Evolutionary conservation across 2,329 filamentous ascomycete species (phyloP).

Genomic region (Hawksworthiomyces lignivorus): DNA sequence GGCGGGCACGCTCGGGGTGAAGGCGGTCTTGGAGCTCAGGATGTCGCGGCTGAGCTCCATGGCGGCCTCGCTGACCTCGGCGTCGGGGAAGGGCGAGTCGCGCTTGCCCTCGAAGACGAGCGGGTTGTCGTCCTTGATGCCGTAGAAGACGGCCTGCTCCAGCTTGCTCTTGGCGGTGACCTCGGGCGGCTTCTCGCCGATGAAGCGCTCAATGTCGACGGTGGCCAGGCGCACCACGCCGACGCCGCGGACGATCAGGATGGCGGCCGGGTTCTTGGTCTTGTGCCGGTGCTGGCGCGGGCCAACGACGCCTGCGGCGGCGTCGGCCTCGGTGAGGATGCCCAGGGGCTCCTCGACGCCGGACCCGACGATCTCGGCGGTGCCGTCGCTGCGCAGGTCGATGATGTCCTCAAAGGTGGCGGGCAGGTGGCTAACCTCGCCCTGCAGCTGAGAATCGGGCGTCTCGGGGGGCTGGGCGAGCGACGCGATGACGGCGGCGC

Average conservation of each 20-base stretch:
- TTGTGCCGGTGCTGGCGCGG: conserved; percentile 41
- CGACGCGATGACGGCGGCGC: conserved; percentile 70
- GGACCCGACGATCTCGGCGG: conserved; percentile 56
- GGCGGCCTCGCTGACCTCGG: conserved; percentile 70
- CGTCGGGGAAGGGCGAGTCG: conserved; percentile 56
- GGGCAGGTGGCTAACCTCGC: conserved; percentile 53
- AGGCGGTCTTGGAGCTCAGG: conserved; percentile 65
- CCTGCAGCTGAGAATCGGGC: conserved; percentile 67
- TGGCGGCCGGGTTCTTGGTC: conserved; percentile 53
- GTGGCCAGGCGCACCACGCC: conserved; percentile 54
- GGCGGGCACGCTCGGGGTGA: conserved; percentile 64
- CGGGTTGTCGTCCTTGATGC: conserved; percentile 73
- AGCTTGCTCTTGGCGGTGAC: conserved; percentile 83
- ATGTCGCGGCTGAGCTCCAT: conserved; percentile 74
- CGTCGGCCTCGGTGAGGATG: conserved; percentile 9
- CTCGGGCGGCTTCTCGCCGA: conserved; percentile 47
- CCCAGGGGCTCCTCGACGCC: conserved; percentile 55
- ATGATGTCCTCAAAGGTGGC: conserved; percentile 79
- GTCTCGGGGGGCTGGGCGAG: conserved; percentile 59
- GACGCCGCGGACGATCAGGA: conserved; percentile 55
- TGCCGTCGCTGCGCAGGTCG: conserved; percentile 61
- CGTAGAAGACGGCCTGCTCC: conserved; percentile 92
- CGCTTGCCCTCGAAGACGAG: conserved; percentile 69
- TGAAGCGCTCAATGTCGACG: conserved; percentile 52
- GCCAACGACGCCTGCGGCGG: conserved; percentile 1